Base-by-base conservation (phyloP, 805 yeast genomes). In the Starmera caribaea region DNA sequence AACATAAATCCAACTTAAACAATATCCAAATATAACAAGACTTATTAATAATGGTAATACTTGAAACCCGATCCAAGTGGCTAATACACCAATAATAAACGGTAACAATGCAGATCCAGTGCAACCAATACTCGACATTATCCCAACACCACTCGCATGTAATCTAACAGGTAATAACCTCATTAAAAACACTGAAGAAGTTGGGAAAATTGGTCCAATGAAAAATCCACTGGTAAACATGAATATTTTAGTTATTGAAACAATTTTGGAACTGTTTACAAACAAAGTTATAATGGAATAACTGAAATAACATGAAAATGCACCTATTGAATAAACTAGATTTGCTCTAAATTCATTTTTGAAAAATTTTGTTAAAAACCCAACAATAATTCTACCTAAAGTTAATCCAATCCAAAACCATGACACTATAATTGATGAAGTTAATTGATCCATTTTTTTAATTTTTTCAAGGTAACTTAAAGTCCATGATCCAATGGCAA, bases 21-120 rank as follows among this genome's bases (percentile, higher is more conserved):
- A 37, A 36, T 46, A 46, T n/a, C 41, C 36, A 9, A 34, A 16
- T 9, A 46, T 38, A 12, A 37, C 34, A 1, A 38, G 8, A 4
- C 36, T 27, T 5, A 45, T 32, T 17, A 58, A 41, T 0, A 51
- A 11, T 1, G 65, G 65, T 13, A 57, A 41, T 41, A 51, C 47
- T 14, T 42, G 27, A 33, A 59, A 50, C 2, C 59, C 58, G 1
- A 55, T 36, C 17, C 39, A n/a, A 27, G 57, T 56, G 7, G 59
- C 45, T 1, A 54, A 27, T 3, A 54, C 41, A 8, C 95, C 95
- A 30, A 79, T 67, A 3, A 75, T 39, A 45, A 76, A 81, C 1
- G 94, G 92, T 7, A 84, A 45, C 0, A 74, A 68, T 0, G 94
- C 90, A n/a, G 82, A 83, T 1, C 95, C 95, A 13, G 80, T 75